Evolutionary conservation across 2,329 filamentous ascomycete genomes (phyloP).

Genomic region (Shiraia sp.): DNA sequence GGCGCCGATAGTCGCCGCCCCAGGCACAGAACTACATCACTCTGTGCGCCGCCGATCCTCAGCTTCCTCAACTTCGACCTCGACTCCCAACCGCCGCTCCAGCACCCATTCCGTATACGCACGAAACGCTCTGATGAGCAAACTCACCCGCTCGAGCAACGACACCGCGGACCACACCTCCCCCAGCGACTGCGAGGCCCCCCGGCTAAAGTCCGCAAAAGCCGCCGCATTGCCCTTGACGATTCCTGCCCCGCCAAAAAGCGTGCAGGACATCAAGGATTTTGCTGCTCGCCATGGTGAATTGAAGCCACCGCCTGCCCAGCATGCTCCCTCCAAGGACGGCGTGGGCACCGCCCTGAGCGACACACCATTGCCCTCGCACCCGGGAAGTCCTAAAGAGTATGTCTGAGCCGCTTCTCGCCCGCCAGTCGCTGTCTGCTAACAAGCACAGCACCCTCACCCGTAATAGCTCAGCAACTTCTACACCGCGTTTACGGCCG

Average conservation of each 20-base stretch:
- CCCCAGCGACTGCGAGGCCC: slow-evolving; percentile 22
- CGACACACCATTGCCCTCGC: slow-evolving; percentile 66
- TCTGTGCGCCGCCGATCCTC: slow-evolving; percentile 25
- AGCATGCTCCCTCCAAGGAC: slow-evolving; percentile 31
- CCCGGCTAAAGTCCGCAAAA: slow-evolving; percentile 24
- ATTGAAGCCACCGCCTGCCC: slow-evolving; percentile 34
- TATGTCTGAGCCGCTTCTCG: slow-evolving; percentile 45
- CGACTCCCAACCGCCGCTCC: slow-evolving; percentile 27
- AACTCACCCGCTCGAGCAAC: slow-evolving; percentile 30
- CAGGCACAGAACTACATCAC: slow-evolving; percentile 16
- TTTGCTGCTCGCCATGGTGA: slow-evolving; percentile 30
- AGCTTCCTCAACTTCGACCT: slow-evolving; percentile 15
- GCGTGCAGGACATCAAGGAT: slow-evolving; percentile 29
- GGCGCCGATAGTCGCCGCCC: slow-evolving; percentile 13
- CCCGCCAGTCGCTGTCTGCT: slow-evolving; percentile 18
- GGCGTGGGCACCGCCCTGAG: slow-evolving; percentile 60
- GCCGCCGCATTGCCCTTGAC: slow-evolving; percentile 17
- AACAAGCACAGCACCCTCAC: slow-evolving; percentile 61
- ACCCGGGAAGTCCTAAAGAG: slow-evolving; percentile 65
- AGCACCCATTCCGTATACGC: slow-evolving; percentile 56
- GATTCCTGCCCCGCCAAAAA: slow-evolving; percentile 20
- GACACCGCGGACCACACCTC: slow-evolving; percentile 21
- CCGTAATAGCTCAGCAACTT: slow-evolving; percentile 73
- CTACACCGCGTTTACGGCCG: slow-evolving; percentile 81
- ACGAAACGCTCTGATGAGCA: slow-evolving; percentile 56